phyloP scores from a whole-genome alignment of 1,284 basidiomycete genomes.

The Pascua sp. region DNA sequence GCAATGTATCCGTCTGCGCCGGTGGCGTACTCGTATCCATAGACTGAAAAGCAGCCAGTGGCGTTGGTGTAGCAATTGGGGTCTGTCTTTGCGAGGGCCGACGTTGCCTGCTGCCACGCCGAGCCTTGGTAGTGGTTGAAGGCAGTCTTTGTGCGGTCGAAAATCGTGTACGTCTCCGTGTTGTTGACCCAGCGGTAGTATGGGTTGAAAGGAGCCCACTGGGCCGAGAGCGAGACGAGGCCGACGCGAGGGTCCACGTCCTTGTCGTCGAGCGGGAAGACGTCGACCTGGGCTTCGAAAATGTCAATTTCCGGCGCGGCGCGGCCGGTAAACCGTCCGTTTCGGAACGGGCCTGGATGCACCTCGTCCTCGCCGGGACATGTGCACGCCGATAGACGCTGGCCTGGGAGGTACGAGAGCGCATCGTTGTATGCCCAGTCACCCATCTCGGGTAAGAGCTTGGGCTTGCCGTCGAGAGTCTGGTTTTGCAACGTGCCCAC shows the following conservation, averaged over 20 bases:
- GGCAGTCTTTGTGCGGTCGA: slow-evolving; percentile 50
- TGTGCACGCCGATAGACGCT: slow-evolving; percentile 74
- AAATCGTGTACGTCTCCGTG: slow-evolving; percentile 52
- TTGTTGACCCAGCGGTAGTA: slow-evolving; percentile 42
- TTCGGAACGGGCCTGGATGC: slow-evolving; percentile 72
- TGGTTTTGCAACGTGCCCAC: slow-evolving; percentile 58
- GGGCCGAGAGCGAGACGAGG: slow-evolving; percentile 43
- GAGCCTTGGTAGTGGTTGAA: slow-evolving; percentile 58
- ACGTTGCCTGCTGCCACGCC: slow-evolving; percentile 61
- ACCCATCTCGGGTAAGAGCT: slow-evolving; percentile 25
- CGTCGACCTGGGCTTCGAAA: slow-evolving; percentile 61
- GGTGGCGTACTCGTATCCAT: slow-evolving; percentile 65
- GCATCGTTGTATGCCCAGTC: slow-evolving; percentile 40
- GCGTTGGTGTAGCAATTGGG: slow-evolving; percentile 47
- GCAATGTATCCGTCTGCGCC: slow-evolving; percentile 66
- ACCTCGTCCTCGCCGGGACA: slow-evolving; percentile 64
- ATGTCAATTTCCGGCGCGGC: slow-evolving; percentile 83
- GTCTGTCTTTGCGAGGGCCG: slow-evolving; percentile 33
- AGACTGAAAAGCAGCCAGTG: slow-evolving; percentile 56
- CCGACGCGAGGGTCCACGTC: slow-evolving; percentile 25
- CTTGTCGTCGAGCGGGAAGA: background rate
- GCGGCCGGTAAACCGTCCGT: slow-evolving; percentile 73
- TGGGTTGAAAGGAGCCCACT: slow-evolving; percentile 49
- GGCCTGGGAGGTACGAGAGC: slow-evolving; percentile 68
- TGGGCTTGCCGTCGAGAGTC: slow-evolving; percentile 43